Evolutionary conservation across 2,329 filamentous ascomycete genomes (phyloP).

Genomic region (Hymenoscyphus albidus): DNA sequence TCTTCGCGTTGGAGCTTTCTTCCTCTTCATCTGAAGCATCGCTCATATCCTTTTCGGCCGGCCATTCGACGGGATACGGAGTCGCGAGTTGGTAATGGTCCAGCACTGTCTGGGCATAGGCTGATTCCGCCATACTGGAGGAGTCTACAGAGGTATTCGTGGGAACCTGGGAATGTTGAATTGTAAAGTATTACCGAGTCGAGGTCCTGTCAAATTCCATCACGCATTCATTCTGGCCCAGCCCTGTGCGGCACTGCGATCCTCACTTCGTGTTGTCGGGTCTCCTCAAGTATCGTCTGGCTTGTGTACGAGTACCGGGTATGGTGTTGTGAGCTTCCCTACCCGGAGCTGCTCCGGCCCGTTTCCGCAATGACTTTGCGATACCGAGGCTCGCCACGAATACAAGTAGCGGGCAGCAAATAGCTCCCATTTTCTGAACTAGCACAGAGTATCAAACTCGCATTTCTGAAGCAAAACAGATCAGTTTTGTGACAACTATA

Average conservation of each 20-base stretch:
- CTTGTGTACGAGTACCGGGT: background rate
- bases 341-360: background rate
- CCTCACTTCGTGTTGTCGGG: no score
- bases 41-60: slow-evolving; percentile 71
- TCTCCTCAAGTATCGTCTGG: background rate
- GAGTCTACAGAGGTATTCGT: background rate
- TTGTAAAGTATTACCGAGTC: background rate
- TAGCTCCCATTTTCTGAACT: no score
- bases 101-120: slow-evolving; percentile 61
- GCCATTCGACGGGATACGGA: slow-evolving; percentile 81
- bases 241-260: no score
- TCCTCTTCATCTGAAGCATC: slow-evolving; percentile 60
- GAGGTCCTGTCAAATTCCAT: background rate
- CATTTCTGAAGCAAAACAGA: no score
- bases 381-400: background rate
- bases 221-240: background rate
- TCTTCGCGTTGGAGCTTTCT: slow-evolving; percentile 30
- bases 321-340: slow-evolving; percentile 2
- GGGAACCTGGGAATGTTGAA: background rate
- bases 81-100: slow-evolving; percentile 86
- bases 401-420: no score
- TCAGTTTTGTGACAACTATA: no score
- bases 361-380: background rate
- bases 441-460: no score
- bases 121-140: slow-evolving; percentile 61